Evolutionary conservation across 1,284 basidiomycete species (phyloP).

Genomic region (Rhodofomes roseus): DNA sequence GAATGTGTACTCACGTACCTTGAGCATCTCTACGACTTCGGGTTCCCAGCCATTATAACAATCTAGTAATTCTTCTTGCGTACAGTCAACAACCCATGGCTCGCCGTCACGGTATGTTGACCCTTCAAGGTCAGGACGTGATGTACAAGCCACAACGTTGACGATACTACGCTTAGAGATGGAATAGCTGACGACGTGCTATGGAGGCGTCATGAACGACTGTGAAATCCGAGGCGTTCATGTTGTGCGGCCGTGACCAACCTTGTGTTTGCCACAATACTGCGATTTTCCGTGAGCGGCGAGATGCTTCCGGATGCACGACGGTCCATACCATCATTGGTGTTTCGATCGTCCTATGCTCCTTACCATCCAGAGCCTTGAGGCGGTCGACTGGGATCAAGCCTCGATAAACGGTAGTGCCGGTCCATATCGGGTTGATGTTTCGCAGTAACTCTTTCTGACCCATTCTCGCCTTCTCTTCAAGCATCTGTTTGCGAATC

Average conservation of each 20-base stretch:
- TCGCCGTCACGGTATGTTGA: conserved; percentile 19
- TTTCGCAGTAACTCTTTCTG: conserved; percentile 12
- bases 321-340: conserved; percentile 29
- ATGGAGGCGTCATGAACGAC: not conserved
- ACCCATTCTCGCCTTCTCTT: conserved; percentile 15
- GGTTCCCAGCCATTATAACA: conserved; percentile 30
- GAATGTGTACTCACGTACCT: conserved; percentile 15
- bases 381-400: conserved; percentile 17
- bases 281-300: conserved; percentile 4
- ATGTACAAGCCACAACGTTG: conserved; percentile 29
- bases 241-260: not conserved
- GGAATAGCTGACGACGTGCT: conserved; percentile 32
- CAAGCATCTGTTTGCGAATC: conserved; percentile 37
- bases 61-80: conserved; percentile 22
- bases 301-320: not conserved
- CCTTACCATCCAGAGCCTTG: conserved; percentile 4
- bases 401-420: conserved; percentile 22
- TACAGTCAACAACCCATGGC: conserved; percentile 26
- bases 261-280: conserved; percentile 32
- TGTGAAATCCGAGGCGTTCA: not conserved
- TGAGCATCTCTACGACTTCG: conserved; percentile 27
- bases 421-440: conserved; percentile 22
- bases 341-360: conserved; percentile 23
- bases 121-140: conserved; percentile 22
- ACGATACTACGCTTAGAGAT: conserved; percentile 28